Base-by-base conservation (phyloP, 23 red algal genomes). In the Gracilaria gracilis region DNA sequence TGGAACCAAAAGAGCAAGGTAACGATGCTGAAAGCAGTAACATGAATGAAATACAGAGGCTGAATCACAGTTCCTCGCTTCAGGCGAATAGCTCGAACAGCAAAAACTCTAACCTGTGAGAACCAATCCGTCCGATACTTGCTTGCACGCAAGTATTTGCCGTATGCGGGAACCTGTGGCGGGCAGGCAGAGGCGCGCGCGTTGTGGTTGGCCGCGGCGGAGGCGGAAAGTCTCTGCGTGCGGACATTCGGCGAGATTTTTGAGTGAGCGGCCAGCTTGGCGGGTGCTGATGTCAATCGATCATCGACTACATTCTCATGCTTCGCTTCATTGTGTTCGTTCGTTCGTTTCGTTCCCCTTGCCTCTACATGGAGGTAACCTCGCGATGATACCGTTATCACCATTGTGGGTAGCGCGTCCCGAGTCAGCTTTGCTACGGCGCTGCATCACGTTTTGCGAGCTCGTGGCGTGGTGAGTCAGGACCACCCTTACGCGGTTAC, bases 51-150 rank as follows among this genome's bases (percentile, higher is more conserved):
- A 32, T 85, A 84, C 21, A 93, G 50, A 34, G 50, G 80, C 23
- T 94, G 75, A 33, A 98, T 62, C 1, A 95, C 23, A 28, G 57
- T 84, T 19, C 97, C 97, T 31, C 87, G 77, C 35, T 50, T 82
- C 35, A 48, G 79, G 38, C 79, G 39, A 47, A 65, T 64, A 51
- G 79, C 40, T 62, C 79, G 6, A 7, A 62, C 27, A 82, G 58
- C 79, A 34, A 98, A 87, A 34, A 86, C 94, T 35, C n/a, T 67
- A 19, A 94, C 85, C 79, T 98, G 97, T 50, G 81, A 38, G 3
- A 75, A 74, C 93, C 93, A 98, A 32, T 67, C 50, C 7, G 91
- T 92, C 9, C 93, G 73, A 71, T 98, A 98, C 76, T 98, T 98
- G 61, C 81, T 62, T 27, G 51, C 51, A 55, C 42, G 42, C 51